A percentile compares a stretch with the other conserved stretches of the same genome.
Conservation (phyloP, 1,284 basidiomycete species). For the Ceratobasidium sp. region DNA sequence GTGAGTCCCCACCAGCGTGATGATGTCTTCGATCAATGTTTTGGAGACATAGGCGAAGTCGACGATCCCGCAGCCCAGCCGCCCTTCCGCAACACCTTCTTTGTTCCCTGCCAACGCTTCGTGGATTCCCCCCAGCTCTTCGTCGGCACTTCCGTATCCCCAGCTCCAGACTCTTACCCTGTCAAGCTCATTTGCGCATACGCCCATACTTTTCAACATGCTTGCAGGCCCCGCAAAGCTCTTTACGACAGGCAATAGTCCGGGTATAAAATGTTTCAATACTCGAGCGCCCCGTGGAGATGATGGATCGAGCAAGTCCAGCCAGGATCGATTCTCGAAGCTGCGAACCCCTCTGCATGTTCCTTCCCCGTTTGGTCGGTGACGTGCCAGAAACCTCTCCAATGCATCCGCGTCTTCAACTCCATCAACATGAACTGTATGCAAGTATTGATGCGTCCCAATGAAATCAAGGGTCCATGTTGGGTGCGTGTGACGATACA, state of each 20-base stretch:
- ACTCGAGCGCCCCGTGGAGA: slow-evolving; percentile 25
- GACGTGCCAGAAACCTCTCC: slow-evolving; percentile 29
- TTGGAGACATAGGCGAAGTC: slow-evolving; percentile 29
- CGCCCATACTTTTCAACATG: slow-evolving; percentile 31
- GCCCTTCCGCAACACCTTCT: slow-evolving; percentile 9
- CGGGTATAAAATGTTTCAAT: slow-evolving; percentile 24
- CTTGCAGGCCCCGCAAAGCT: slow-evolving; percentile 31
- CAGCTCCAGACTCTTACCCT: slow-evolving; percentile 34
- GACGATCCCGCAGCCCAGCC: slow-evolving; percentile 6
- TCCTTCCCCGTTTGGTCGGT: slow-evolving; percentile 13
- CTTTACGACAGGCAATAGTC: slow-evolving; percentile 19
- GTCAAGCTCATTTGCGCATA: slow-evolving; percentile 7
- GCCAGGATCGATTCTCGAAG: slow-evolving; percentile 32
- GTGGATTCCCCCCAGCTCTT: slow-evolving; percentile 28
- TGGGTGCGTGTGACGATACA: slow-evolving; percentile 33
- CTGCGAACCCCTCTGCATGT: slow-evolving; percentile 3
- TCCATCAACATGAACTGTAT: slow-evolving; percentile 19
- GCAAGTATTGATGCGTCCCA: slow-evolving; percentile 19
- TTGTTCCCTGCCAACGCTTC: slow-evolving; percentile 19
- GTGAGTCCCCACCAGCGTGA: slow-evolving; percentile 18
- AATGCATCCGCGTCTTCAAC: slow-evolving; percentile 29
- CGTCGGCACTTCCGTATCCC: slow-evolving; percentile 34
- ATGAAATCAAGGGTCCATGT: slow-evolving; percentile 29
- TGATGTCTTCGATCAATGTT: slow-evolving; percentile 31
- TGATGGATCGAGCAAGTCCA: slow-evolving; percentile 26